phyloP scores from a whole-genome alignment of 176 grass and related monocot species.

The Oryza brachyantha region DNA sequence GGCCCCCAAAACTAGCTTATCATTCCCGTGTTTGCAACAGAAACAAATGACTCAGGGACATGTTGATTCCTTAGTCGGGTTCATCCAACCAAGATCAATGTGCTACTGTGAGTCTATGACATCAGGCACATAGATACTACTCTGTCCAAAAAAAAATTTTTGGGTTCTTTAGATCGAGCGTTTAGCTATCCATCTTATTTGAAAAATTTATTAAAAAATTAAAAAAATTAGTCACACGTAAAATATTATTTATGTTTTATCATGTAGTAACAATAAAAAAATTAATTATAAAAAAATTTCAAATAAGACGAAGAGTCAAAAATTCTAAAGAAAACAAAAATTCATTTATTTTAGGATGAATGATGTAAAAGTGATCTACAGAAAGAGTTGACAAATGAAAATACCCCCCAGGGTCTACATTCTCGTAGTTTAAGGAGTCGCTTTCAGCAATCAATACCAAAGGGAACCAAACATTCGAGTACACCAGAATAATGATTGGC shows the following conservation, averaged over 20 bases:
- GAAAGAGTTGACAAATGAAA: not conserved
- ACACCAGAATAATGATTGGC: slow-evolving; percentile 33
- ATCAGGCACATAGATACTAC: too few relatives aligned
- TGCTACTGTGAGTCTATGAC: not conserved
- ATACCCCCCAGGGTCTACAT: not conserved
- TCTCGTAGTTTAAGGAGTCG: slow-evolving; percentile 15
- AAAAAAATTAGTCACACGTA: too few relatives aligned
- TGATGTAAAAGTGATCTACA: not conserved
- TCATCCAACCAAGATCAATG: not conserved
- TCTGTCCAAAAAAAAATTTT: too few relatives aligned
- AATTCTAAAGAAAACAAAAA: too few relatives aligned
- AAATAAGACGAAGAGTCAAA: too few relatives aligned
- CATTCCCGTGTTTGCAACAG: not conserved
- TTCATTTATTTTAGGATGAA: too few relatives aligned
- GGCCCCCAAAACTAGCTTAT: not conserved
- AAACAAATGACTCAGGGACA: not conserved
- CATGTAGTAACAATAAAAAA: too few relatives aligned
- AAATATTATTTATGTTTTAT: too few relatives aligned
- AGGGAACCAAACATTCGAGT: slow-evolving; percentile 21
- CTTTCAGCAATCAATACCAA: slow-evolving; percentile 19
- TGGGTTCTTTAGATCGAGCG: too few relatives aligned
- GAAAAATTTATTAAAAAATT: too few relatives aligned
- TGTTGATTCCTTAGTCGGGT: not conserved
- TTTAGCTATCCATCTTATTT: too few relatives aligned
- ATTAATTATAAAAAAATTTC: too few relatives aligned